phyloP scores from a whole-genome alignment of 352 stramenopile genomes.

The Phytophthora capsici region DNA sequence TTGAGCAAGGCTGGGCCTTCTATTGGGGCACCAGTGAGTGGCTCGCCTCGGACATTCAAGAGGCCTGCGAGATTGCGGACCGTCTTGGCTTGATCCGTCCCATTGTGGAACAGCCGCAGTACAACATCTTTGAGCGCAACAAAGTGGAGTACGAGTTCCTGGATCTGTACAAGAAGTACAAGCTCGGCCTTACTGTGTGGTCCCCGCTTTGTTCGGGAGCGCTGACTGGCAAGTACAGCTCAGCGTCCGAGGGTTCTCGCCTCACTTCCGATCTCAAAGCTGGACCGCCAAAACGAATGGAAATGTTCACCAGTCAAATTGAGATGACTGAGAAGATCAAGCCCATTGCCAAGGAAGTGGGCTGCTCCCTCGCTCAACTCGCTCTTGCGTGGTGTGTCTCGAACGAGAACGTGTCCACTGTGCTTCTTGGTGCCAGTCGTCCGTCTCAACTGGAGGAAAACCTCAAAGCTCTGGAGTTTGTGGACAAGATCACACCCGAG shows the following conservation, averaged over 20 bases:
- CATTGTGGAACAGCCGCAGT: constrained; percentile 45
- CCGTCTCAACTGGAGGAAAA: constrained; percentile 12
- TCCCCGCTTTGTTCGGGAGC: constrained; percentile 7
- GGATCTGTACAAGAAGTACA: constrained; percentile 44
- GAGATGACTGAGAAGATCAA: constrained; percentile 41
- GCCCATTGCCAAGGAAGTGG: constrained; percentile 47
- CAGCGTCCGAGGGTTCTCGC: no score
- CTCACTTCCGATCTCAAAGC: no score
- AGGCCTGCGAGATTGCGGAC: constrained; percentile 35
- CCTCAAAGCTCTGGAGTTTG: constrained; percentile 13
- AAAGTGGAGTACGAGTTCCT: constrained; percentile 12
- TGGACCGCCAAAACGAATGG: no score
- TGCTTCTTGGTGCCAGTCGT: constrained; percentile 58
- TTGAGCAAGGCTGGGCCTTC: constrained; percentile 15
- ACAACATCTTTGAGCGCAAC: constrained; percentile 41
- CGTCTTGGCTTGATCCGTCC: constrained; percentile 39
- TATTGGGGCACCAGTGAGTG: constrained; percentile 10
- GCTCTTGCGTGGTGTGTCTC: constrained; percentile 55
- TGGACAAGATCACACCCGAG: constrained; percentile 16
- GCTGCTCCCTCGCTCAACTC: constrained; percentile 26
- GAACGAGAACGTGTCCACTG: constrained; percentile 58
- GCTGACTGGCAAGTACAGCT: constrained; percentile 11
- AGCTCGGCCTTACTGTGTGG: constrained; percentile 3
- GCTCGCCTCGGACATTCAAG: constrained; percentile 1
- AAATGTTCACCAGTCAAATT: constrained; percentile 15